Base-by-base conservation (phyloP, 139 green algal genomes). In the Coelastrella sp. region DNA sequence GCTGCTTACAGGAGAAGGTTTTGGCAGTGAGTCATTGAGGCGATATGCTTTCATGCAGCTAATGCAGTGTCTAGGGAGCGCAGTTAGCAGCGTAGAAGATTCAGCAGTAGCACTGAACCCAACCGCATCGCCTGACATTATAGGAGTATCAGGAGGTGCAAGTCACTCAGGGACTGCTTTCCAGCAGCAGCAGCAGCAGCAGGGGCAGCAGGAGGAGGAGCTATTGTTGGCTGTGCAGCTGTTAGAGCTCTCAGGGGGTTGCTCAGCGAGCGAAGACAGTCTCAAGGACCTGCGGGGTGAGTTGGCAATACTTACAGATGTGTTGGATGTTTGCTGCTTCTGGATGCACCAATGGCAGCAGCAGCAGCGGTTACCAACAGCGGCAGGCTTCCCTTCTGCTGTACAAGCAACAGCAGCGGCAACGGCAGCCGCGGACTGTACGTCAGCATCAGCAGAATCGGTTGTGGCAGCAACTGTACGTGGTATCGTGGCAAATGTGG, bases 271-370 rank as follows among this genome's bases (percentile, higher is more conserved):
- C 4, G 11, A 32, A 19, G 30, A 38, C 38, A 8, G 57, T 19
- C 13, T 7, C 13, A 37, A 30, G 11, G 80, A 86, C 38, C 23
- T 68, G 23, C 8, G 48, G 19, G 67, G 67, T 32, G 80, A 86
- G 50, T n/a, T 68, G 35, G 80, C 66, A 13, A 86, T 86, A 7
- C 50, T 86, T 21, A 34, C 50, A 45, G 80, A 86, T 43, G 51
- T 62, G 5, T 41, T 86, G 48, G 80, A 66, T 30, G 32, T 62
- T 21, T 67, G 72, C 72, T 80, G 45, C 48, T 21, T 41, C 30
- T 80, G 72, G 43, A 48, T 80, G 72, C 45, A 66, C 27, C 34
- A 71, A 40, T 41, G 17, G 27, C 53, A 32, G 53, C 1, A 64
- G n/a, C n/a, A n/a, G n/a, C n/a, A n/a, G n/a, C n/a, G n/a, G n/a